Evolutionary conservation across 129 eudicot species (phyloP), one percentile per base, ranked within the genome.

Genomic region (Glebionis coronaria): DNA sequence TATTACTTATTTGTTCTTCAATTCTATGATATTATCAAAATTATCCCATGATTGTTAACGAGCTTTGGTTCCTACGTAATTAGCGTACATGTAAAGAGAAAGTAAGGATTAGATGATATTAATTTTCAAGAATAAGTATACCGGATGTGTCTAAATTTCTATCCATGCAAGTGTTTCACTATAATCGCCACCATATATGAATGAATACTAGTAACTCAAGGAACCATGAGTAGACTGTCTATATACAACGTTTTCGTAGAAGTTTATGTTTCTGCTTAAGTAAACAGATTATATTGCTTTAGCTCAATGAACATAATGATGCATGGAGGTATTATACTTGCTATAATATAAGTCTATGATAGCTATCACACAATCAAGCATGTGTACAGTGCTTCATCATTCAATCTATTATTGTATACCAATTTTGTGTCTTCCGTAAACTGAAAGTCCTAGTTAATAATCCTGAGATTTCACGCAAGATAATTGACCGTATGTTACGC

Each of bases 391-490:
- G 76, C 20, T 65, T 56, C 61, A 74, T 75, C 80, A 75, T 75
- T 75, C 70, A 69, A 16, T 75, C 49, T 59, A 49, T 58, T 23
- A 9, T 61, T 49, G 2, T 51, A 35, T 60, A 50, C 63, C 63
- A 56, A 53, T 53, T 77, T 52, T 70, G 56, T 57, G 78, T 75
- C 46, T 61, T 78, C 63, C 68, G 51, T 55, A 82, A 82, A 81
- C 20, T 47, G 73, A 62, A 59, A 63, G 70, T 35, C 52, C 69
- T 71, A 64, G 69, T 67, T 54, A 51, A 76, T 76, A 76, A 73
- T 82, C 81, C 72, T 72, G 73, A 61, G 75, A 70, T 57, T 57
- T 14, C 61, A 81, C 69, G 74, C 82, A 73, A 72, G 65, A 54
- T 31, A 27, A 42, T 68, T 76, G 78, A 61, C 63, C 79, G 55